Percentiles rank a stretch among this genome's conserved stretches.
phyloP scores from a whole-genome alignment of 768 basidiomycete genomes.

The Boletus vinaceobasis region DNA sequence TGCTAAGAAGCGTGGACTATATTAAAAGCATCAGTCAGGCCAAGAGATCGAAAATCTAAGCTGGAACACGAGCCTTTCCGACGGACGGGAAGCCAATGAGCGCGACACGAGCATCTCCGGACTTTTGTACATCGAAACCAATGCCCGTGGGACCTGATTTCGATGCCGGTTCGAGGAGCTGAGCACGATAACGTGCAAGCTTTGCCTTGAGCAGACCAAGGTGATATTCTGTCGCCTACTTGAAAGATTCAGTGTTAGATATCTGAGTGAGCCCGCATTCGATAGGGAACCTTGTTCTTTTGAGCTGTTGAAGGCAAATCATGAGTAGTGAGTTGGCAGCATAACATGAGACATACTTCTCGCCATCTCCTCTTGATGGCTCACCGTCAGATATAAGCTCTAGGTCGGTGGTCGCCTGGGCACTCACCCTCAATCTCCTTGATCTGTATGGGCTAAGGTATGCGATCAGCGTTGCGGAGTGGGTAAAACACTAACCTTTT shows the following conservation, averaged over 20 bases:
- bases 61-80: constrained; percentile 56
- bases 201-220: constrained; percentile 93
- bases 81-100: constrained; percentile 96
- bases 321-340: background rate
- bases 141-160: constrained; percentile 80
- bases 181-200: constrained; percentile 89
- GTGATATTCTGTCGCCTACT: constrained; percentile 90
- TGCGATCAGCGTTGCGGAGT: background rate
- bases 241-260: constrained; percentile 13
- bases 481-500: constrained; percentile 61
- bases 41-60: background rate
- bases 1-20: constrained; percentile 87
- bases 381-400: constrained; percentile 10
- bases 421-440: constrained; percentile 91
- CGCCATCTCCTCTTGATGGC: constrained; percentile 86
- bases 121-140: constrained; percentile 86
- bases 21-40: constrained; percentile 2
- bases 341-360: constrained; percentile 66
- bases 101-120: constrained; percentile 87
- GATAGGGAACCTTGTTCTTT: constrained; percentile 80
- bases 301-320: constrained; percentile 53
- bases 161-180: constrained; percentile 85
- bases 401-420: background rate
- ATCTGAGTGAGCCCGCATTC: background rate
- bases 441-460: constrained; percentile 51